These are phyloP conservation scores for Rhizopogon roseolus DNA, from an alignment of 768 basidiomycete genomes.

Conservation along the genomic window DNA sequence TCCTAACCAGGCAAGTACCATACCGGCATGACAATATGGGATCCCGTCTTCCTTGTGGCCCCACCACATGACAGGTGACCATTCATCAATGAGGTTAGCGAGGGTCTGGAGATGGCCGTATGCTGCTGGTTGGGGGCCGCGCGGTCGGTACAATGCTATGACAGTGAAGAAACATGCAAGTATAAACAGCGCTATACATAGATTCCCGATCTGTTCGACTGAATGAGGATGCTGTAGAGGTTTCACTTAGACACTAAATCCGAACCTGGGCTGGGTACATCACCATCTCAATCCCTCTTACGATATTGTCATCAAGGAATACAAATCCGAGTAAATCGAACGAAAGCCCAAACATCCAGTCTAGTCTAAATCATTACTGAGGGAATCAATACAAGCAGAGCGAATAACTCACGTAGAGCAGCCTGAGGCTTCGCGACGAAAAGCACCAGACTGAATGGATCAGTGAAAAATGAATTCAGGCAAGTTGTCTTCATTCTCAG, in stretches of 20 bases:
- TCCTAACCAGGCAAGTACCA: neutral
- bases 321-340: no score
- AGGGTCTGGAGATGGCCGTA: slow-evolving; percentile 30
- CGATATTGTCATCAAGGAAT: neutral
- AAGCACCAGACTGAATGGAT: slow-evolving; percentile 11
- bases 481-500: slow-evolving; percentile 12
- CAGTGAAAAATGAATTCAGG: slow-evolving; percentile 16
- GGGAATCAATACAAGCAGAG: neutral
- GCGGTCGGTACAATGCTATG: slow-evolving; percentile 11
- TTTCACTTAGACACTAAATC: neutral
- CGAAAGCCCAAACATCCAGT: slow-evolving; percentile 26
- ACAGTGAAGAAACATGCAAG: slow-evolving; percentile 10
- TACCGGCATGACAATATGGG: slow-evolving; percentile 13
- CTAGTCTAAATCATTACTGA: slow-evolving; percentile 6
- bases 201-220: slow-evolving; percentile 19
- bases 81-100: slow-evolving; percentile 14
- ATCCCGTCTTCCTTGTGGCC: slow-evolving; percentile 12
- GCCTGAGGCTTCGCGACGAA: slow-evolving; percentile 19
- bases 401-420: slow-evolving; percentile 17
- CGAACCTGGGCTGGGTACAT: slow-evolving; percentile 23
- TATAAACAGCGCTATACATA: slow-evolving; percentile 12
- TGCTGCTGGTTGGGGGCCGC: slow-evolving; percentile 24
- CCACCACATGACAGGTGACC: slow-evolving; percentile 26
- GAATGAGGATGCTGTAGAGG: neutral
- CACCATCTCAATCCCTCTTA: slow-evolving; percentile 8